phyloP scores from a whole-genome alignment of 768 basidiomycete species.

The Suillus decipiens region DNA sequence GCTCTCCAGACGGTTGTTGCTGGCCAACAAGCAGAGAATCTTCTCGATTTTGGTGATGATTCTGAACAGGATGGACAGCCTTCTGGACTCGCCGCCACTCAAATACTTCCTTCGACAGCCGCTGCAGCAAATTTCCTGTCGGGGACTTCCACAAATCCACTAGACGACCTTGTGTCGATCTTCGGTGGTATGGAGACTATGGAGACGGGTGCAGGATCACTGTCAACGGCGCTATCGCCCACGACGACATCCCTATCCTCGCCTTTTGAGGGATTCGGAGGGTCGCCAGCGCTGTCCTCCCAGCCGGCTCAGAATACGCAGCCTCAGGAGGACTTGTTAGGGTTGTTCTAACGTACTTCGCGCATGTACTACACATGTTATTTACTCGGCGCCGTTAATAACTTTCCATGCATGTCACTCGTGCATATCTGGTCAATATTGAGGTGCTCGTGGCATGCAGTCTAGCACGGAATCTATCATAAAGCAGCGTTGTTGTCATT shows the following conservation, averaged over 20 bases:
- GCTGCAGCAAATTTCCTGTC: constrained; percentile 74
- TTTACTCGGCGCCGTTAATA: background rate
- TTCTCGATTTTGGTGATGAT: constrained; percentile 90
- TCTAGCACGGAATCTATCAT: no score
- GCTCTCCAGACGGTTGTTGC: constrained; percentile 90
- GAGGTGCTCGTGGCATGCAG: background rate
- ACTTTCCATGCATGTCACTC: no score
- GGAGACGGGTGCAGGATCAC: constrained; percentile 15
- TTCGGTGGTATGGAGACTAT: constrained; percentile 61
- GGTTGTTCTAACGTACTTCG: constrained; percentile 44
- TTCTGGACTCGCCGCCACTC: constrained; percentile 77
- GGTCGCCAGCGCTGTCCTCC: constrained; percentile 14
- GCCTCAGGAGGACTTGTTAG: constrained; percentile 54
- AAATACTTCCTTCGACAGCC: constrained; percentile 68
- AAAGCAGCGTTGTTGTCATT: background rate
- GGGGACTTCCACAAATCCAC: constrained; percentile 83
- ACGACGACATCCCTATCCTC: constrained; percentile 11
- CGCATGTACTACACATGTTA: background rate
- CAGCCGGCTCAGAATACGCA: constrained; percentile 25
- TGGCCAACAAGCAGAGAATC: constrained; percentile 92
- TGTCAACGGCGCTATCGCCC: no score
- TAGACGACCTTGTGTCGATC: constrained; percentile 92
- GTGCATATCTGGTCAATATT: background rate
- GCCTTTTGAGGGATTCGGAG: constrained; percentile 24
- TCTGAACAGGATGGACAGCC: constrained; percentile 61